Evolutionary conservation across 2,329 filamentous ascomycete genomes (phyloP).

Genomic region (Microdochium paspali): DNA sequence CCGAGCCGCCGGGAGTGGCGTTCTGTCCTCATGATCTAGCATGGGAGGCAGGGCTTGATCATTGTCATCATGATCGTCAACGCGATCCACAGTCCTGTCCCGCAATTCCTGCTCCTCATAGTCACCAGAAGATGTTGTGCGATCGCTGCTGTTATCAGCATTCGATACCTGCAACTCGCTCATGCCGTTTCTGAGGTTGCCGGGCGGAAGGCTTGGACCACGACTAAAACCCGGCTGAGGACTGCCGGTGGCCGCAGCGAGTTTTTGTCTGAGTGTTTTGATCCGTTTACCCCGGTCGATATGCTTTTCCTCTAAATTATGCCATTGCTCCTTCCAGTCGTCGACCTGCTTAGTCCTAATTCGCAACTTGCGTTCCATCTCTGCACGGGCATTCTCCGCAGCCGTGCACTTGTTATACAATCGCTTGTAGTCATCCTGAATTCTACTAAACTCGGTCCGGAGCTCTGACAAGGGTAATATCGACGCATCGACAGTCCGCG

Average conservation of each 20-base stretch:
- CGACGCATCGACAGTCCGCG: background rate
- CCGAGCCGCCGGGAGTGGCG: background rate
- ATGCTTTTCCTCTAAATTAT: constrained; percentile 24
- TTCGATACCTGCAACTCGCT: background rate
- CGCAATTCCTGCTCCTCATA: background rate
- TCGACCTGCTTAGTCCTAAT: constrained; percentile 30
- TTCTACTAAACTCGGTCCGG: constrained; percentile 22
- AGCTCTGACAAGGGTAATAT: constrained; percentile 7
- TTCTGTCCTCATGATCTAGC: constrained; percentile 10
- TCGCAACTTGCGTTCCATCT: constrained; percentile 27
- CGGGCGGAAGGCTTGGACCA: constrained; percentile 13
- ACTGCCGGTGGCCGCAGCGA: constrained; percentile 3
- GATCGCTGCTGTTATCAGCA: background rate
- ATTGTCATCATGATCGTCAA: constrained; percentile 4
- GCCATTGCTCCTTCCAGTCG: constrained; percentile 35
- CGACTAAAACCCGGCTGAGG: background rate
- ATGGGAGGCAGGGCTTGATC: constrained; percentile 16
- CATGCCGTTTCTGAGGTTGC: constrained; percentile 1
- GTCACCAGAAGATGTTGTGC: background rate
- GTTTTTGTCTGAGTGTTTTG: constrained; percentile 28
- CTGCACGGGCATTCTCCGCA: constrained; percentile 12
- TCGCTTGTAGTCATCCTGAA: constrained; percentile 29
- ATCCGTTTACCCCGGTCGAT: constrained; percentile 24
- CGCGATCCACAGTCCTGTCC: too few species aligned
- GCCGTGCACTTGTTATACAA: constrained; percentile 18